Percentiles rank a stretch among this genome's conserved stretches.
Conservation (phyloP, 2,329 filamentous ascomycete genomes). For the Proliferodiscus dingleyae region DNA sequence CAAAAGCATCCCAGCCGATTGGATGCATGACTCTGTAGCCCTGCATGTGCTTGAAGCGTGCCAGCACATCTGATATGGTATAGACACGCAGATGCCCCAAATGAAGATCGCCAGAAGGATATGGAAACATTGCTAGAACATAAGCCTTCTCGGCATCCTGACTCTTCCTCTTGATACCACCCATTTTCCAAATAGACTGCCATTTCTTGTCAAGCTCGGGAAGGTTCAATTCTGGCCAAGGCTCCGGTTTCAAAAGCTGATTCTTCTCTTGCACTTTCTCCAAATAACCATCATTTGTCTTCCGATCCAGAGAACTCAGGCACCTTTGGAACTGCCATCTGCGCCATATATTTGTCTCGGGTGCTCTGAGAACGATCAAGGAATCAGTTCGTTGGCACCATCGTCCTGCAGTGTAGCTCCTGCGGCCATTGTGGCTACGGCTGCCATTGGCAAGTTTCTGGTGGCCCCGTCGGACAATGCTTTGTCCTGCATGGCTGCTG, state of each 20-base stretch:
- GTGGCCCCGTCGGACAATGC: conserved; percentile 2
- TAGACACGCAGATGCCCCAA: conserved; percentile 86
- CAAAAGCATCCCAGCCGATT: conserved; percentile 96
- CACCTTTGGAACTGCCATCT: too few species aligned
- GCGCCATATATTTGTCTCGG: too few species aligned
- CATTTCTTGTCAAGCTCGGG: conserved; percentile 26
- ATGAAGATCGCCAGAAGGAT: conserved; percentile 81
- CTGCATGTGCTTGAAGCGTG: conserved; percentile 69
- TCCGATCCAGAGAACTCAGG: too few species aligned
- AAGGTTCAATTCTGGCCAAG: conserved; percentile 14
- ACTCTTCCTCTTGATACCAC: background rate
- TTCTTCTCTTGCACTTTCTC: background rate
- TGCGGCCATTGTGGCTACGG: too few species aligned
- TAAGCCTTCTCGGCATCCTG: conserved; percentile 45
- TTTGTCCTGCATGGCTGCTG: conserved; percentile 10
- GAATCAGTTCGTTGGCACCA: too few species aligned
- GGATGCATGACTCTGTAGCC: conserved; percentile 74
- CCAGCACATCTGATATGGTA: conserved; percentile 81
- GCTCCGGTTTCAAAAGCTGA: background rate
- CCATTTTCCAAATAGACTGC: conserved; percentile 19
- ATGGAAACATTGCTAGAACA: conserved; percentile 88
- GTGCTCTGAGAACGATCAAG: too few species aligned
- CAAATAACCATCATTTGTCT: too few species aligned
- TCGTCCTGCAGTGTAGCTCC: too few species aligned
- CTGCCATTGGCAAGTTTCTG: background rate